Conservation (phyloP, 1,139 yeast genomes). For the Pichia sp. region DNA sequence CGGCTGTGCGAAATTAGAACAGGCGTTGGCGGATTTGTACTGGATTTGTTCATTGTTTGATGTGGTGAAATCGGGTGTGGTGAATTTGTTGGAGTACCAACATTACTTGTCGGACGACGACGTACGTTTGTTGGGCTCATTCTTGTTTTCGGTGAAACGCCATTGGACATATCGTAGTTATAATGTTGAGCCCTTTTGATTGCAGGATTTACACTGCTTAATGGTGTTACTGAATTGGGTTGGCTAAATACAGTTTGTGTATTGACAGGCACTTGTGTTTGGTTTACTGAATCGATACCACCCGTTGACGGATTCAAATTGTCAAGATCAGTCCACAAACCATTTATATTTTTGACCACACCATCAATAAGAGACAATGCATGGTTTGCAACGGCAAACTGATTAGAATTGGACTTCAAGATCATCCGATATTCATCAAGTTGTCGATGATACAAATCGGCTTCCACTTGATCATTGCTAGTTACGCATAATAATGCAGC, state of each 20-base stretch:
- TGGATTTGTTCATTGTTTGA: background rate
- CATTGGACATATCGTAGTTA: slow-evolving; percentile 8
- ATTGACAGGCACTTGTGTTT: background rate
- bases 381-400: slow-evolving; percentile 65
- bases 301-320: slow-evolving; percentile 1
- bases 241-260: background rate
- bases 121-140: slow-evolving; percentile 1
- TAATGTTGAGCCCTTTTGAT: background rate
- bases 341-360: slow-evolving; percentile 60
- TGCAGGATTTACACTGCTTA: background rate
- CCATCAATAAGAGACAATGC: slow-evolving; percentile 64
- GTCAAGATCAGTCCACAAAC: slow-evolving; percentile 34
- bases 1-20: slow-evolving; percentile 6
- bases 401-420: slow-evolving; percentile 61
- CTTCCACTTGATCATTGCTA: slow-evolving; percentile 52
- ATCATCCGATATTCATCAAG: slow-evolving; percentile 71
- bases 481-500: slow-evolving; percentile 71
- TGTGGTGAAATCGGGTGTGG: slow-evolving; percentile 5
- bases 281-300: background rate
- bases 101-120: background rate
- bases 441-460: slow-evolving; percentile 55
- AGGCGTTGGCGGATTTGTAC: slow-evolving; percentile 5
- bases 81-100: slow-evolving; percentile 1
- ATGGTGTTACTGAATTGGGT: background rate
- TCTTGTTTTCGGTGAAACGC: slow-evolving; percentile 7